These are phyloP conservation scores for Nepenthes mirabilis DNA, from an alignment of 148 eudicot genomes.

Conservation along the genomic window DNA sequence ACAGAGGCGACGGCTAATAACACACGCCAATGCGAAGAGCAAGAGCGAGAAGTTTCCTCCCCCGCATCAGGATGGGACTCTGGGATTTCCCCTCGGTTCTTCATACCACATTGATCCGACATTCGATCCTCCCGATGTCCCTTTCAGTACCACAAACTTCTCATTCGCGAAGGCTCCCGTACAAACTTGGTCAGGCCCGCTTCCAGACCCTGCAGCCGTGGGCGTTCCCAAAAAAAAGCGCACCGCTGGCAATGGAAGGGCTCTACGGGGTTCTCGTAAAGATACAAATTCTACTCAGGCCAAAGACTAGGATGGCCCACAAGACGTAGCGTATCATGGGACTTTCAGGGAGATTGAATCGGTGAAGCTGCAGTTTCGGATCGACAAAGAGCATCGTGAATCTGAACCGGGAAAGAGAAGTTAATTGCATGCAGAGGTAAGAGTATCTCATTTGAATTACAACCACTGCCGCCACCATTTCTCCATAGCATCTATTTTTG, in stretches of 20 bases:
- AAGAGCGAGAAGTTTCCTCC: constrained; percentile 88
- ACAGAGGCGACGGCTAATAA: constrained; percentile 60
- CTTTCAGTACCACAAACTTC: constrained; percentile 66
- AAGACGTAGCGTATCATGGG: neutral
- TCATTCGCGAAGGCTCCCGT: constrained; percentile 39
- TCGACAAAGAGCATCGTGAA: neutral
- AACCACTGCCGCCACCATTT: too few species aligned
- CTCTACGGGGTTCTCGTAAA: neutral
- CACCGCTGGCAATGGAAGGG: neutral
- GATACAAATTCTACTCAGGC: neutral
- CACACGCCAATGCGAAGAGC: constrained; percentile 73
- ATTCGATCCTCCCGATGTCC: constrained; percentile 49
- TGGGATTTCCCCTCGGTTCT: constrained; percentile 50
- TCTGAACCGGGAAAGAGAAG: neutral
- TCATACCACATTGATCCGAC: constrained; percentile 36
- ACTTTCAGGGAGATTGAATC: neutral
- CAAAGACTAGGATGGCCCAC: neutral
- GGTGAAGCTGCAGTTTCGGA: neutral
- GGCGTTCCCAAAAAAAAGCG: constrained; percentile 38
- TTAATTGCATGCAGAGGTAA: neutral
- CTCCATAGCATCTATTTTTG: too few species aligned
- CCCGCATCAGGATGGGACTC: constrained; percentile 75
- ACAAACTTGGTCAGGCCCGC: constrained; percentile 79
- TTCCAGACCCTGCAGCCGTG: constrained; percentile 34
- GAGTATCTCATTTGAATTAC: neutral